These are phyloP conservation scores for Candida jianshihensis DNA, from an alignment of 805 yeast species.

Conservation along the genomic window DNA sequence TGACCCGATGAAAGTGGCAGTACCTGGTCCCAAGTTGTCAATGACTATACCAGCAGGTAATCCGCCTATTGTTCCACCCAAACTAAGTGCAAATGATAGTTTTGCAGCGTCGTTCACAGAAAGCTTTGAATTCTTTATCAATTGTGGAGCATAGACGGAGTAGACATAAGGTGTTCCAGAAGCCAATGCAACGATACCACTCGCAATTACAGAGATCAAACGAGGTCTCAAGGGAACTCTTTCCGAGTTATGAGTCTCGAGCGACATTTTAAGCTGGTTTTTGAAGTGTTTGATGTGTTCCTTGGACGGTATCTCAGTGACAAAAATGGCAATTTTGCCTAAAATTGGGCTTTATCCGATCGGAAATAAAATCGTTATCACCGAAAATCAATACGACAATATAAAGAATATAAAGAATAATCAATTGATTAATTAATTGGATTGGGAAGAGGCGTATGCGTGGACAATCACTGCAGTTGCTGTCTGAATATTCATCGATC, in stretches of 20 bases:
- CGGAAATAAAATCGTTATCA: no score
- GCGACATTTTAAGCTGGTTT: no score
- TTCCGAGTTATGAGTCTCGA: neutral
- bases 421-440: neutral
- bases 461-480: constrained; percentile 94
- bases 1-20: constrained; percentile 50
- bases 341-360: no score
- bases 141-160: constrained; percentile 72
- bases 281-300: no score
- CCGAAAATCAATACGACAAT: constrained; percentile 1
- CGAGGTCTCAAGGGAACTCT: constrained; percentile 9
- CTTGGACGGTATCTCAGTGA: no score
- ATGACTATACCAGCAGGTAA: constrained; percentile 64
- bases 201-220: constrained; percentile 13
- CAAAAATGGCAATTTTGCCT: no score
- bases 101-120: constrained; percentile 57
- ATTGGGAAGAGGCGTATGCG: constrained; percentile 52
- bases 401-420: neutral
- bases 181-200: constrained; percentile 47
- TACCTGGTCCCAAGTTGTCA: constrained; percentile 51
- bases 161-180: constrained; percentile 73
- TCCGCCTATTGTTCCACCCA: constrained; percentile 67
- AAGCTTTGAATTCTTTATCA: constrained; percentile 48
- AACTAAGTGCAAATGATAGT: constrained; percentile 51
- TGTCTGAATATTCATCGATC: constrained; percentile 96